These are phyloP conservation scores for Shiraia bambusicola DNA, from an alignment of 2,329 filamentous ascomycete genomes.

Conservation along the genomic window DNA sequence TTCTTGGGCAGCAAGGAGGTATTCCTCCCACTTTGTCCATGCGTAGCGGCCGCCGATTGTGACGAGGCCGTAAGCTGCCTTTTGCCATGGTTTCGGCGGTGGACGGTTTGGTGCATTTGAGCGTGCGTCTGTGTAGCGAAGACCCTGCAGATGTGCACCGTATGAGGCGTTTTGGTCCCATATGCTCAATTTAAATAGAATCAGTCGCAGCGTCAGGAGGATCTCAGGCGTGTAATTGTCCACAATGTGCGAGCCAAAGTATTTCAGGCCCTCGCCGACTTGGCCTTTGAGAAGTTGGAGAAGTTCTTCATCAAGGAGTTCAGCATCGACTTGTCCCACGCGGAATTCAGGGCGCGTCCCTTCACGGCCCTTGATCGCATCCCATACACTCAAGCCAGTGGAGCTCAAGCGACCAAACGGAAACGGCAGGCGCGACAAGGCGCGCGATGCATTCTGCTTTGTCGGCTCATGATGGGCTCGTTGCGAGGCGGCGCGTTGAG, in stretches of 20 bases:
- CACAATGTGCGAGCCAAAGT: slow-evolving; percentile 73
- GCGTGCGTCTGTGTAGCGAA: slow-evolving; percentile 85
- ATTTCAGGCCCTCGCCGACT: slow-evolving; percentile 83
- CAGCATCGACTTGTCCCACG: slow-evolving; percentile 93
- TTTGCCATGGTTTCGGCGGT: slow-evolving; percentile 78
- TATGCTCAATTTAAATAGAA: slow-evolving; percentile 90
- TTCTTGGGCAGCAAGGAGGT: slow-evolving; percentile 74
- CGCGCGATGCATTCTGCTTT: slow-evolving; percentile 45
- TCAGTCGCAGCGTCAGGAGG: slow-evolving; percentile 69
- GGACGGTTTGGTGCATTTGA: slow-evolving; percentile 55
- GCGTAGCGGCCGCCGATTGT: slow-evolving; percentile 86
- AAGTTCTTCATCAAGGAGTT: slow-evolving; percentile 90
- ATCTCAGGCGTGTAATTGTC: slow-evolving; percentile 91
- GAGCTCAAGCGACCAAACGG: slow-evolving; percentile 62
- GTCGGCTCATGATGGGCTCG: slow-evolving; percentile 52
- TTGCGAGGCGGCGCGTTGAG: slow-evolving; percentile 68
- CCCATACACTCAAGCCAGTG: slow-evolving; percentile 62
- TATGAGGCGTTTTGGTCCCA: slow-evolving; percentile 98
- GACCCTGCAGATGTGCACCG: slow-evolving; percentile 86
- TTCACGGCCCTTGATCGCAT: slow-evolving; percentile 69
- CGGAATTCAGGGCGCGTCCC: slow-evolving; percentile 84
- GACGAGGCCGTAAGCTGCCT: slow-evolving; percentile 77
- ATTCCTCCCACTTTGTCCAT: slow-evolving; percentile 90
- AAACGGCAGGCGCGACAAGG: slow-evolving; percentile 46
- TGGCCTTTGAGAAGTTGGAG: slow-evolving; percentile 82